Evolutionary conservation across 208 protist genomes (phyloP).

Genomic region (Crithidia fasciculata): DNA sequence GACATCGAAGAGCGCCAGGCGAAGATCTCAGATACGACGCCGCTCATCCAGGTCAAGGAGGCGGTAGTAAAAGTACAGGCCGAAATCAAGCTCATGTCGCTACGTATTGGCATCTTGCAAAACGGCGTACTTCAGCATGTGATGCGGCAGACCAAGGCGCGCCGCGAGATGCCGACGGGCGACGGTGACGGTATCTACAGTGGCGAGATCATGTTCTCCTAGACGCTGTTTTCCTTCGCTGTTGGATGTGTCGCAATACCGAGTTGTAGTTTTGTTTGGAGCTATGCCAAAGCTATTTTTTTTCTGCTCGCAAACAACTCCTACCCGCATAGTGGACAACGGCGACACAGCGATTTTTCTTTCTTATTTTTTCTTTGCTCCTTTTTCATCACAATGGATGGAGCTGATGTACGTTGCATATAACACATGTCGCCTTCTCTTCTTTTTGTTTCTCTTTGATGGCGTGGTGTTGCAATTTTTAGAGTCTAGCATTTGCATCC

Average conservation of each 20-base stretch:
- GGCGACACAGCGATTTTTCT: conserved; percentile 17
- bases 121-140: conserved; percentile 90
- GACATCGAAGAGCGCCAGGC: conserved; percentile 87
- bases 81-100: conserved; percentile 90
- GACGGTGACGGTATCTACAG: conserved; percentile 29
- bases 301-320: too few species aligned
- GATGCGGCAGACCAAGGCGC: conserved; percentile 79
- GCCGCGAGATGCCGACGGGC: conserved; percentile 43
- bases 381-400: conserved; percentile 3
- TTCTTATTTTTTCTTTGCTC: conserved; percentile 18
- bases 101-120: conserved; percentile 90
- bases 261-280: neutral
- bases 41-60: conserved; percentile 90
- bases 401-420: conserved; percentile 3
- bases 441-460: neutral
- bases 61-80: conserved; percentile 82
- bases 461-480: neutral
- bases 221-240: neutral
- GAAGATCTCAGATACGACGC: conserved; percentile 89
- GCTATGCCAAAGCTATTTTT: conserved; percentile 14
- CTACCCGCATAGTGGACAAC: too few species aligned
- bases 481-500: neutral
- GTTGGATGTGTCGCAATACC: neutral
- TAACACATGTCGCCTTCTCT: neutral
- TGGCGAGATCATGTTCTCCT: conserved; percentile 31